Percentiles rank a stretch among this genome's conserved stretches.
Evolutionary conservation across 176 grass and related monocot genomes (phyloP).

Genomic region (Olyra latifolia): DNA sequence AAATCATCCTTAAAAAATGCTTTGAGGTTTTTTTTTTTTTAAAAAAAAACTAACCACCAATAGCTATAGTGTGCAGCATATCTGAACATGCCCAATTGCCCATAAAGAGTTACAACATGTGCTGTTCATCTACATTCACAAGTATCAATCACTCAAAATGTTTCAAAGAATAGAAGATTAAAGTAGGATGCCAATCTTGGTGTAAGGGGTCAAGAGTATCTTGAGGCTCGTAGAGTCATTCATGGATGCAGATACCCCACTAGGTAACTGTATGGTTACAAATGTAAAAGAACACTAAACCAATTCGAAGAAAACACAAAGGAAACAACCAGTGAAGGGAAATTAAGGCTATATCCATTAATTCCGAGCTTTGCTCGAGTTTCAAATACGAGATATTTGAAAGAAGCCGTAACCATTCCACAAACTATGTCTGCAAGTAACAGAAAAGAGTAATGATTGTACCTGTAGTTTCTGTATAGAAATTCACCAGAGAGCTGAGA

Average conservation of each 20-base stretch:
- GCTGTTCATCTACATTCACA: slow-evolving; percentile 2
- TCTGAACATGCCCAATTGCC: neutral
- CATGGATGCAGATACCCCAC: neutral
- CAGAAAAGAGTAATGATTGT: neutral
- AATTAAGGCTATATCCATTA: neutral
- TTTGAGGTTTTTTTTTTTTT: neutral
- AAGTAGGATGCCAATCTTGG: slow-evolving; percentile 2
- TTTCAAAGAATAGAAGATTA: neutral
- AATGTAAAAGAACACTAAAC: neutral
- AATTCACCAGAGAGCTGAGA: slow-evolving; percentile 53
- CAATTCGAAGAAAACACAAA: neutral
- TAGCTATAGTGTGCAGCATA: neutral
- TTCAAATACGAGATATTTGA: slow-evolving; percentile 8
- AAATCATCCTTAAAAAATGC: neutral
- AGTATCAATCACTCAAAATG: neutral
- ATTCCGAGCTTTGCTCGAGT: slow-evolving; percentile 3
- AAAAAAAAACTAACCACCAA: slow-evolving; percentile 15
- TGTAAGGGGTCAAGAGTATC: neutral
- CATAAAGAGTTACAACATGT: slow-evolving; percentile 5
- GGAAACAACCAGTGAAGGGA: neutral
- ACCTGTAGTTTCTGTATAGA: slow-evolving; percentile 81
- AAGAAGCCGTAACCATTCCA: slow-evolving; percentile 9
- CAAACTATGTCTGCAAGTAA: slow-evolving; percentile 19
- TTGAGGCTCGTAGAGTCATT: neutral
- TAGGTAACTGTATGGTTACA: neutral